phyloP scores from a whole-genome alignment of 176 grass and related monocot genomes.

The Bolboschoenus planiculmis region DNA sequence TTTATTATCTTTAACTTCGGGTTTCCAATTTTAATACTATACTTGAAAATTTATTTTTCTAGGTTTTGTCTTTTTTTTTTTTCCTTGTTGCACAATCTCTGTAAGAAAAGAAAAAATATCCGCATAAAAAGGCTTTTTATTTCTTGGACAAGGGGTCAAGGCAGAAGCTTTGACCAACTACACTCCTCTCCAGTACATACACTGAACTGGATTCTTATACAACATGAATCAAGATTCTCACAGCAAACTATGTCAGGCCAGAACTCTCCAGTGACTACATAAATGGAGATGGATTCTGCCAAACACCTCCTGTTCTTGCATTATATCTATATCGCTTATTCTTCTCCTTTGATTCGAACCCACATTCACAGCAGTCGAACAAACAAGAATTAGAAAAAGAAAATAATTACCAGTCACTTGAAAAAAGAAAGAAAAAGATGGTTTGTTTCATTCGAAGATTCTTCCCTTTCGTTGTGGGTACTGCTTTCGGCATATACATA shows the following conservation, averaged over 20 bases:
- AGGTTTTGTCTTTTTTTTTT: no score
- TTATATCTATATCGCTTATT: background rate
- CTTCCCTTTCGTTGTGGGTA: conserved; percentile 46
- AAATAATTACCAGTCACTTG: background rate
- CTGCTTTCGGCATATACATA: conserved; percentile 38
- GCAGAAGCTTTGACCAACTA: background rate
- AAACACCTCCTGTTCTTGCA: background rate
- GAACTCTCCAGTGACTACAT: background rate
- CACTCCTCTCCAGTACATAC: background rate
- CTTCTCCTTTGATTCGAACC: background rate
- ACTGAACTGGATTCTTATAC: background rate
- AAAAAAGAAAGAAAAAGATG: conserved; percentile 16
- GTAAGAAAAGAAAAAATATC: background rate
- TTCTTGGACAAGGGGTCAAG: conserved; percentile 21
- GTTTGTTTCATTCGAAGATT: conserved; percentile 31
- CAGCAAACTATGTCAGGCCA: background rate
- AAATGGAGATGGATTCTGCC: background rate
- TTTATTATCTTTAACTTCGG: no score
- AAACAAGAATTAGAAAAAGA: background rate
- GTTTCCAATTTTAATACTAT: no score
- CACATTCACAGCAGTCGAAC: background rate
- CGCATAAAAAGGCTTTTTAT: no score
- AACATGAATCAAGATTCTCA: background rate
- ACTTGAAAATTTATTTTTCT: no score
- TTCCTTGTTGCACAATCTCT: background rate